Conservation (phyloP, 805 yeast species). For the Brettanomyces sp. region DNA sequence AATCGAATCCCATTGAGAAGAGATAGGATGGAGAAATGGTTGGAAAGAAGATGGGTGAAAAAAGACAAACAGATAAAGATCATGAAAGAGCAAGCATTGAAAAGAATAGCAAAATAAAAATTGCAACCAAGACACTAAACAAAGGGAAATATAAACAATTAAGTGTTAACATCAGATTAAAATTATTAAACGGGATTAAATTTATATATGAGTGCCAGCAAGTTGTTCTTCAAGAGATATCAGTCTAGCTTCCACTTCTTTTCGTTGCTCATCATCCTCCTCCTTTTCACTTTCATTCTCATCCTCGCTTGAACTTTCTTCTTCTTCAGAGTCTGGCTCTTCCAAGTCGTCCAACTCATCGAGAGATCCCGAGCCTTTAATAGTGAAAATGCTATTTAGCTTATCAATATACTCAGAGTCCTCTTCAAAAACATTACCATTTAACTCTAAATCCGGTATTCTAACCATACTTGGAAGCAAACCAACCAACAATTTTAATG, state of each 20-base stretch:
- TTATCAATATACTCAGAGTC: conserved; percentile 63
- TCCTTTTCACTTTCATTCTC: conserved; percentile 44
- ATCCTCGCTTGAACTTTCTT: conserved; percentile 50
- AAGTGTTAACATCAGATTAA: background rate
- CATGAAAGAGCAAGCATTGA: conserved; percentile 20
- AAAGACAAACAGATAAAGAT: conserved; percentile 48
- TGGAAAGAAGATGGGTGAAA: conserved; percentile 63
- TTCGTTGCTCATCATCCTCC: conserved; percentile 16
- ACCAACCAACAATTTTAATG: conserved; percentile 49
- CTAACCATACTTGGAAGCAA: conserved; percentile 49
- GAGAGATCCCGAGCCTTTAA: conserved; percentile 69
- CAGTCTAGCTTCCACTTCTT: conserved; percentile 21
- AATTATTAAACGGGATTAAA: background rate
- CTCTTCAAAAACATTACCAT: conserved; percentile 90
- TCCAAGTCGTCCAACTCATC: conserved; percentile 95
- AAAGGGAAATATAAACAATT: background rate
- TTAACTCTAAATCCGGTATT: conserved; percentile 65
- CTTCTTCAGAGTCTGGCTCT: conserved; percentile 65
- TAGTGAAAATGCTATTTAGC: conserved; percentile 54
- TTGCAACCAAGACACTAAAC: background rate
- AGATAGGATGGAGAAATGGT: conserved; percentile 58
- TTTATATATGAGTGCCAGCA: conserved; percentile 25
- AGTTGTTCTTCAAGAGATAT: conserved; percentile 45
- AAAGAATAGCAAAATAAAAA: background rate
- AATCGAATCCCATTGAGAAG: conserved; percentile 43